A percentile compares a stretch with the other conserved stretches of the same genome.
Evolutionary conservation across 805 yeast species (phyloP).

Genomic region (Metschnikowia lachancei): DNA sequence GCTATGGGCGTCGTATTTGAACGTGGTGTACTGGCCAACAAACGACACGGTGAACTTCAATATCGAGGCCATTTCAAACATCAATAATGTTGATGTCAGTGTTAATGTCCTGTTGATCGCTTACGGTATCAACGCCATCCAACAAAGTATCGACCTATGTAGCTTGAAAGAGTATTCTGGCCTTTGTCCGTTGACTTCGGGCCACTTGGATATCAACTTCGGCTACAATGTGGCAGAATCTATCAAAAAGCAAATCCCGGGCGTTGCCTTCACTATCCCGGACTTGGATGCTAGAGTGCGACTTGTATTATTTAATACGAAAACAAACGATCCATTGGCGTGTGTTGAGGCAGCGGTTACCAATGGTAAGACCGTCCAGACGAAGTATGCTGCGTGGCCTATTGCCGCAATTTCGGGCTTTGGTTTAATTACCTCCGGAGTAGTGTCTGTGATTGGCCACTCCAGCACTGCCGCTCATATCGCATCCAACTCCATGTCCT

Average conservation of each 20-base stretch:
- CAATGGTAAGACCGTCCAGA: constrained; percentile 92
- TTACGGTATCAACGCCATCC: constrained; percentile 71
- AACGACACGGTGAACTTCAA: constrained; percentile 63
- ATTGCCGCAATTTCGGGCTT: constrained; percentile 87
- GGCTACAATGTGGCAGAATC: constrained; percentile 42
- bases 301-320: constrained; percentile 53
- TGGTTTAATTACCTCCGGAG: constrained; percentile 84
- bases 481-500: constrained; percentile 91
- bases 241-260: constrained; percentile 60
- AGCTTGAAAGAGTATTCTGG: constrained; percentile 37
- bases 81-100: constrained; percentile 60
- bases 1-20: constrained; percentile 79
- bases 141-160: constrained; percentile 62
- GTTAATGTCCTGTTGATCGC: constrained; percentile 68
- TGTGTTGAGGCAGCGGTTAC: constrained; percentile 86
- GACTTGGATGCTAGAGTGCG: constrained; percentile 90
- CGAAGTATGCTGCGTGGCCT: constrained; percentile 82
- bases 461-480: constrained; percentile 93
- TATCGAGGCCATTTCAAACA: constrained; percentile 73
- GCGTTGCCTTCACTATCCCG: constrained; percentile 85
- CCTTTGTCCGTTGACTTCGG: constrained; percentile 83
- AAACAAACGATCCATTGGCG: constrained; percentile 56
- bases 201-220: constrained; percentile 73
- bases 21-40: constrained; percentile 67
- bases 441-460: constrained; percentile 83